Evolutionary conservation across 495 filamentous ascomycete species (phyloP).

Genomic region (Hypoxylon rickii): DNA sequence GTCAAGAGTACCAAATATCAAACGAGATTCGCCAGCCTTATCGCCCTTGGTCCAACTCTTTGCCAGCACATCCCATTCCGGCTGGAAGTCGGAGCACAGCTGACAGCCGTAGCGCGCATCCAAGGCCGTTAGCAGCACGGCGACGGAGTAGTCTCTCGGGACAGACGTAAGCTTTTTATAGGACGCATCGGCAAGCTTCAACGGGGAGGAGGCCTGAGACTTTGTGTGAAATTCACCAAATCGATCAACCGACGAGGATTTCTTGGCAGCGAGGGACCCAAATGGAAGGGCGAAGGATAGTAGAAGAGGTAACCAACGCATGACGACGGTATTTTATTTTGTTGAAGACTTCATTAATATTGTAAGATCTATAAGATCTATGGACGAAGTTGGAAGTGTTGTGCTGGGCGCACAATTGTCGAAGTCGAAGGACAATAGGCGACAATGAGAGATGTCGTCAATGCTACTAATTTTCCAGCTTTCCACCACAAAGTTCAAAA

Average conservation of each 20-base stretch:
- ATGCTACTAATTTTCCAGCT: not conserved
- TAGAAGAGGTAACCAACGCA: slow-evolving; percentile 62
- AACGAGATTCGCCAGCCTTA: slow-evolving; percentile 68
- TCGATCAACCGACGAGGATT: slow-evolving; percentile 50
- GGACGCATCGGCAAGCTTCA: slow-evolving; percentile 74
- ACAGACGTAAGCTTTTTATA: slow-evolving; percentile 75
- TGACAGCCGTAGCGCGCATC: slow-evolving; percentile 84
- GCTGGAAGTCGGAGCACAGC: slow-evolving; percentile 87
- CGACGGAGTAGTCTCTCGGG: slow-evolving; percentile 82
- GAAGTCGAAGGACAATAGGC: not conserved
- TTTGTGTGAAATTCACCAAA: slow-evolving; percentile 72
- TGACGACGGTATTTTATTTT: slow-evolving; percentile 38
- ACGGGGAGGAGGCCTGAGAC: slow-evolving; percentile 64
- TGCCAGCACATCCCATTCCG: slow-evolving; percentile 89
- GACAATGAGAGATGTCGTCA: slow-evolving; percentile 1
- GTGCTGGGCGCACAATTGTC: slow-evolving; percentile 21
- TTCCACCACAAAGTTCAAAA: slow-evolving; percentile 22
- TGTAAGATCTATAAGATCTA: not conserved
- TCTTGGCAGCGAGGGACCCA: slow-evolving; percentile 61
- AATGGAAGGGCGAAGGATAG: slow-evolving; percentile 60
- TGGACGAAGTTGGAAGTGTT: not conserved
- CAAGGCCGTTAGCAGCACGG: slow-evolving; percentile 84
- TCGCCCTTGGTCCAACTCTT: slow-evolving; percentile 87
- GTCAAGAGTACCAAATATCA: slow-evolving; percentile 86
- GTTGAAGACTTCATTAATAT: slow-evolving; percentile 5